Base-by-base conservation (phyloP, 805 yeast species). In the Metschnikowia bowlesiae region DNA sequence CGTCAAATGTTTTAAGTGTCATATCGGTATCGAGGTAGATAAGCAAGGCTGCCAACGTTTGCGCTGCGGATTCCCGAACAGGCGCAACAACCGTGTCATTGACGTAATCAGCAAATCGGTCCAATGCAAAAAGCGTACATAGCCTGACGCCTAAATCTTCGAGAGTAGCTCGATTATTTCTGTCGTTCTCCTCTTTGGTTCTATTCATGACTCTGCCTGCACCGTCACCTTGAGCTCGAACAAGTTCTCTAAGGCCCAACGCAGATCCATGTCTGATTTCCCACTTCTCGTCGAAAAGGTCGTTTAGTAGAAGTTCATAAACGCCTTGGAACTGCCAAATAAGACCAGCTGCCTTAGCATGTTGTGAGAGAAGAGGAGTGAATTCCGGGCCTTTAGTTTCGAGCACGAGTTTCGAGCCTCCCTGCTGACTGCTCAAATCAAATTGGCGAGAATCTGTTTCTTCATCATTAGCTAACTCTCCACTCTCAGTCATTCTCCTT, bases 51-150 rank as follows among this genome's bases (percentile, higher is more conserved):
- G 96, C 98, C 44, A 94, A 69, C 0, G 97, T 83, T 68, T 94
- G 99, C 0, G 97, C 97, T 30, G 92, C 89, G 34, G 96, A 89
- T 68, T 95, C 99, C 62, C 99, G 75, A 4, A 94, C 98, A 1
- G 99, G 99, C 0, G 98, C 98, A 36, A 94, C 96, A 11, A 94
- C 99, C 6, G 96, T 95, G 63, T 94, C 99, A 39, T 96, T 85
- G 32, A 94, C 96, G 66, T 88, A 94, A 71, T 94, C 99, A 43
- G 97, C 98, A 69, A 94, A 94, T 59, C 98, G 72, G 69, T 94
- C 99, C 47, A 94, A 73, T 2, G 97, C 92, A 67, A 94, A 89
- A 10, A 94, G 73, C 6, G 96, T 86, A 61, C 96, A 76, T 42
- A 94, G 64, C 53, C 97, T 77, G 16, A 94, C 89, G 3, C 95